A percentile compares a stretch with the other conserved stretches of the same genome.
Conservation (phyloP, 352 stramenopile genomes). For the Hyaloperonospora arabidopsidis region DNA sequence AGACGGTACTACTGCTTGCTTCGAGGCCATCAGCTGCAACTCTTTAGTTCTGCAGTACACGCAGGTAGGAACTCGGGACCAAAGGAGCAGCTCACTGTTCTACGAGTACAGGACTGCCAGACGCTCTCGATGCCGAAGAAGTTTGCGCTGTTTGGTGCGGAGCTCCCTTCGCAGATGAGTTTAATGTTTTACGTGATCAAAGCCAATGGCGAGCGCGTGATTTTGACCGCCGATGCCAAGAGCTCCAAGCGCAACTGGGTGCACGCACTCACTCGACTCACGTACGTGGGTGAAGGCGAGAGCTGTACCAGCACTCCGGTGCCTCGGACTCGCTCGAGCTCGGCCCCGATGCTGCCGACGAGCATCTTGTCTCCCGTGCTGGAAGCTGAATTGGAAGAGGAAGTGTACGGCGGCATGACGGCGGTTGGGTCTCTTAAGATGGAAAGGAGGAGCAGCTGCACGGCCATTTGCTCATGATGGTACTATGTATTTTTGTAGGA, state of each 20-base stretch:
- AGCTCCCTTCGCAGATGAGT: conserved; percentile 37
- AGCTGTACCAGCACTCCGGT: conserved; percentile 11
- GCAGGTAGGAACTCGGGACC: conserved; percentile 37
- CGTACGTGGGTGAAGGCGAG: conserved; percentile 41
- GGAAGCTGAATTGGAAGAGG: conserved; percentile 22
- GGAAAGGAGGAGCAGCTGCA: conserved; percentile 26
- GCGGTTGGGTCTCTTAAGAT: conserved; percentile 6
- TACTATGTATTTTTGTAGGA: too few species aligned
- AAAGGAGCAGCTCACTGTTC: conserved; percentile 43
- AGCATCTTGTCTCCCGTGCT: conserved; percentile 17
- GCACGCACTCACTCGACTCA: conserved; percentile 38
- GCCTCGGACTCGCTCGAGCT: conserved; percentile 19
- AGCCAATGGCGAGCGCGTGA: conserved; percentile 50
- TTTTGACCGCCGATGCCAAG: conserved; percentile 42
- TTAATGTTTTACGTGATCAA: conserved; percentile 69
- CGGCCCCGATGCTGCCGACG: conserved; percentile 8
- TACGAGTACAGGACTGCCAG: conserved; percentile 54
- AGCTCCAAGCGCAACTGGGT: conserved; percentile 51
- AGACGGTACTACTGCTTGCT: conserved; percentile 65
- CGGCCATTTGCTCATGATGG: conserved; percentile 13
- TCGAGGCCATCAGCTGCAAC: conserved; percentile 33
- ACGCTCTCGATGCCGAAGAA: conserved; percentile 53
- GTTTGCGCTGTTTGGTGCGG: conserved; percentile 48
- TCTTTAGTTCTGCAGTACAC: conserved; percentile 44
- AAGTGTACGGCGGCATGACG: conserved; percentile 10